Conservation (phyloP, 192 early-diverging fungal genomes). For the Glomus cerebriforme region DNA sequence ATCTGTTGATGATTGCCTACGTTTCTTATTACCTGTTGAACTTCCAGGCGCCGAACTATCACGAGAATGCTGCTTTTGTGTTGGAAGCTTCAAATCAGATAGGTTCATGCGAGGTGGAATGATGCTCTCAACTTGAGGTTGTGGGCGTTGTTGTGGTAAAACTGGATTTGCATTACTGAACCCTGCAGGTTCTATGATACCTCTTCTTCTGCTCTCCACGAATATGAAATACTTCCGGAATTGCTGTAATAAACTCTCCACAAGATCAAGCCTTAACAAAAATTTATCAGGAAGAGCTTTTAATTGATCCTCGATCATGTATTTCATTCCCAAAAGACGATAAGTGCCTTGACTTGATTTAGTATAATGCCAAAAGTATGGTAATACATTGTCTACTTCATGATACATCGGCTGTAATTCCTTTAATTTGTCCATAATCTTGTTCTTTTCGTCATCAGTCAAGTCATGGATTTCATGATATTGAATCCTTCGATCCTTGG, state of each 20-base stretch:
- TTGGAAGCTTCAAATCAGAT: not conserved
- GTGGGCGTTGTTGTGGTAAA: not conserved
- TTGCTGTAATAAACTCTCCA: constrained; percentile 5
- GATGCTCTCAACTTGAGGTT: not conserved
- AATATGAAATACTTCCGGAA: constrained; percentile 11
- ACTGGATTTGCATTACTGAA: not conserved
- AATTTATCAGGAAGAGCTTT: constrained; percentile 6
- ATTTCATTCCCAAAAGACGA: constrained; percentile 1
- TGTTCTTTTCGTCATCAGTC: not conserved
- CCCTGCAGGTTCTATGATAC: not conserved
- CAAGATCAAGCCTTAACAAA: not conserved
- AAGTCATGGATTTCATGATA: constrained; percentile 17
- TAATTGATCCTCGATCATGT: constrained; percentile 25
- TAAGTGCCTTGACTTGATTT: not conserved
- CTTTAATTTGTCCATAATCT: not conserved
- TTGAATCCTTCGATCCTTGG: constrained; percentile 1
- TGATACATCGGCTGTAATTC: constrained; percentile 3
- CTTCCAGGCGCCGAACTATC: not conserved
- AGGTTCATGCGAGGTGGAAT: not conserved
- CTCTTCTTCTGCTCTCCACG: not conserved
- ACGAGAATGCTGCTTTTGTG: not conserved
- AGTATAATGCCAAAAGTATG: constrained; percentile 22
- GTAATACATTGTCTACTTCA: constrained; percentile 10
- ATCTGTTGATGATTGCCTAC: not conserved
- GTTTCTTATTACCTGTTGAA: not conserved